A percentile compares a stretch with the other conserved stretches of the same genome.
Evolutionary conservation across 192 early-diverging fungal species (phyloP).

Genomic region (Dissophora globulifera): DNA sequence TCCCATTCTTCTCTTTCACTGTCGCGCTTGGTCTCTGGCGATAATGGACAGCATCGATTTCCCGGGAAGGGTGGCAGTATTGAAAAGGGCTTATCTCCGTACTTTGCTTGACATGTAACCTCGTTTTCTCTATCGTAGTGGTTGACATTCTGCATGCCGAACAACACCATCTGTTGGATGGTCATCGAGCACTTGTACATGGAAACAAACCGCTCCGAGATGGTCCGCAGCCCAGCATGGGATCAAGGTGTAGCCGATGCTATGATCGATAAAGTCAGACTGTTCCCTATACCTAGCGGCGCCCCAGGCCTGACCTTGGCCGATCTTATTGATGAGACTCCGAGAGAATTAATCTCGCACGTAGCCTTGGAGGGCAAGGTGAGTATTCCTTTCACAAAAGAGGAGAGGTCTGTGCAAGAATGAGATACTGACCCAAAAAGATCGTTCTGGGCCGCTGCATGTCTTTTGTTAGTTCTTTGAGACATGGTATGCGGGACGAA

Average conservation of each 20-base stretch:
- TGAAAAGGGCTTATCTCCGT: no score
- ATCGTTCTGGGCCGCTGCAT: no score
- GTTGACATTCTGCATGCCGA: neutral
- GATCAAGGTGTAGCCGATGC: neutral
- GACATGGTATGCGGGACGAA: constrained; percentile 11
- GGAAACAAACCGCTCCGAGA: neutral
- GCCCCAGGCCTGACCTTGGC: neutral
- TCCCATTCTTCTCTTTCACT: no score
- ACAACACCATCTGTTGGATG: constrained; percentile 6
- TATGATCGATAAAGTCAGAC: neutral
- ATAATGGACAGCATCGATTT: no score
- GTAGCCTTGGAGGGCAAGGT: constrained; percentile 16
- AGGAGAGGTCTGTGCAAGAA: no score
- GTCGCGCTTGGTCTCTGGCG: no score
- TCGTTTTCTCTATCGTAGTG: constrained; percentile 9
- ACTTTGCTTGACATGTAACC: neutral
- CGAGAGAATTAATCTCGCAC: neutral
- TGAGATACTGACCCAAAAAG: no score
- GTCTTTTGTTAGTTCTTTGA: no score
- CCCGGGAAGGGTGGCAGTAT: no score
- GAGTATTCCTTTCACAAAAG: no score
- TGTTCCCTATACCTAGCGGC: neutral
- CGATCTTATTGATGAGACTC: constrained; percentile 3
- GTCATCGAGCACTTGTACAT: constrained; percentile 9
- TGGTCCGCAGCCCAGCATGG: constrained; percentile 9